Evolutionary conservation across 371 early-diverging fungal genomes (phyloP).

Genomic region (Circinella minor): DNA sequence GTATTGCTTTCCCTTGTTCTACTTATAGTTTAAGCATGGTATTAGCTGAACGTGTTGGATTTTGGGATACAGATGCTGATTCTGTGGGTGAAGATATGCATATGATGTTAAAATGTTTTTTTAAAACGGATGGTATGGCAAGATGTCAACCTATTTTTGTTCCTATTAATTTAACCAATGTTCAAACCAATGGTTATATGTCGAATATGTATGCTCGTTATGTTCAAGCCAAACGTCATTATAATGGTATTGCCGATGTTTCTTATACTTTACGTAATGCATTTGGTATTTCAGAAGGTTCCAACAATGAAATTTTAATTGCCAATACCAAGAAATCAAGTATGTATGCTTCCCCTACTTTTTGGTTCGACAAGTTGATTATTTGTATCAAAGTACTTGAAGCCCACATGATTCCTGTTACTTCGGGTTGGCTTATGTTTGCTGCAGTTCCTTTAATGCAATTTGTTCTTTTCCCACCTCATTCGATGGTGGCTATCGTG

Average conservation of each 20-base stretch:
- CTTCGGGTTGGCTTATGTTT: slow-evolving; percentile 67
- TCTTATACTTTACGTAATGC: slow-evolving; percentile 52
- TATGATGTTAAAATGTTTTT: slow-evolving; percentile 85
- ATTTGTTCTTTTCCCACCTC: slow-evolving; percentile 51
- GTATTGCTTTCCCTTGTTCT: slow-evolving; percentile 75
- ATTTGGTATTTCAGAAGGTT: slow-evolving; percentile 1
- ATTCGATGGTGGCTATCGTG: slow-evolving; percentile 31
- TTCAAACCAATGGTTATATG: slow-evolving; percentile 65
- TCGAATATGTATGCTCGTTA: slow-evolving; percentile 65
- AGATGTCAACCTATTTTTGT: slow-evolving; percentile 72
- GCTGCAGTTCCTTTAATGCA: slow-evolving; percentile 60
- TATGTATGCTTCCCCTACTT: slow-evolving; percentile 40
- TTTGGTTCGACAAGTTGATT: slow-evolving; percentile 47
- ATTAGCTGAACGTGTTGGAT: slow-evolving; percentile 71
- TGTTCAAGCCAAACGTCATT: slow-evolving; percentile 76
- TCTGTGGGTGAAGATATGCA: slow-evolving; percentile 88
- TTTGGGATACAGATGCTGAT: slow-evolving; percentile 82
- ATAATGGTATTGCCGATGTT: slow-evolving; percentile 62
- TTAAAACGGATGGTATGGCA: slow-evolving; percentile 70
- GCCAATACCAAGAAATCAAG: slow-evolving; percentile 34
- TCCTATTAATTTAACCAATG: slow-evolving; percentile 79
- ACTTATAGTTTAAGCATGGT: slow-evolving; percentile 76
- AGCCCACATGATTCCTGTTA: slow-evolving; percentile 59
- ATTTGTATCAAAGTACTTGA: slow-evolving; percentile 53
- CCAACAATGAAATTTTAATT: neutral